Conservation (phyloP, 2,329 filamentous ascomycete species). For the Biscogniauxia marginata region DNA sequence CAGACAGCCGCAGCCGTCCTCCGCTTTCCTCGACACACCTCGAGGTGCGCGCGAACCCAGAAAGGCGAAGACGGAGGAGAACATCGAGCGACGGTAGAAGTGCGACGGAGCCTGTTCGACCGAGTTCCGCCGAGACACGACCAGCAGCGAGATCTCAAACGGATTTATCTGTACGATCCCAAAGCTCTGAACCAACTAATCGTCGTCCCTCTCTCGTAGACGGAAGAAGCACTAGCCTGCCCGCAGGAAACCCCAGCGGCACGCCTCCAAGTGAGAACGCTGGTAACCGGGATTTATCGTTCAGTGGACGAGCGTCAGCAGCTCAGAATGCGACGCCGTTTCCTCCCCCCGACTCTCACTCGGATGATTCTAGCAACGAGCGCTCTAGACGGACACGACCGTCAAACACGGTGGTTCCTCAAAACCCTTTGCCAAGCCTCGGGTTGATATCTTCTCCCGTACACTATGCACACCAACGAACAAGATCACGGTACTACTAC, state of each 20-base stretch:
- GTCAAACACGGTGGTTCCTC: conserved; percentile 39
- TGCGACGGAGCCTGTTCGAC: conserved; percentile 47
- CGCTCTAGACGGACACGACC: conserved; percentile 33
- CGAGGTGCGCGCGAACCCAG: conserved; percentile 49
- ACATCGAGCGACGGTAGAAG: conserved; percentile 57
- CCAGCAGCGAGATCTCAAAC: conserved; percentile 63
- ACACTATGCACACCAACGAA: conserved; percentile 36
- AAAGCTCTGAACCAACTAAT: conserved; percentile 36
- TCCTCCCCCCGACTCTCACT: conserved; percentile 15
- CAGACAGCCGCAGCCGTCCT: conserved; percentile 52
- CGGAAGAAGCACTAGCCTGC: conserved; percentile 40
- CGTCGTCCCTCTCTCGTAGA: conserved; percentile 43
- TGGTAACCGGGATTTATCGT: conserved; percentile 32
- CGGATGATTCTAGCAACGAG: conserved; percentile 20
- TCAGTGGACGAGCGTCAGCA: conserved; percentile 35
- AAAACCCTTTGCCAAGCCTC: conserved; percentile 31
- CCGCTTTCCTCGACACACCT: conserved; percentile 47
- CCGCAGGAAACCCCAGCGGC: conserved; percentile 25
- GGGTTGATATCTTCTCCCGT: conserved; percentile 32
- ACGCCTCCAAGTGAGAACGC: conserved; percentile 23
- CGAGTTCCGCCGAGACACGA: conserved; percentile 42
- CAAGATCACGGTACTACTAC: conserved; percentile 52
- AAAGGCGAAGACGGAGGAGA: conserved; percentile 44
- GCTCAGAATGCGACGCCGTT: conserved; percentile 11
- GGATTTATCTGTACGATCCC: conserved; percentile 53